Evolutionary conservation across 805 yeast species (phyloP).

Genomic region (Kazachstania kunashirensis): DNA sequence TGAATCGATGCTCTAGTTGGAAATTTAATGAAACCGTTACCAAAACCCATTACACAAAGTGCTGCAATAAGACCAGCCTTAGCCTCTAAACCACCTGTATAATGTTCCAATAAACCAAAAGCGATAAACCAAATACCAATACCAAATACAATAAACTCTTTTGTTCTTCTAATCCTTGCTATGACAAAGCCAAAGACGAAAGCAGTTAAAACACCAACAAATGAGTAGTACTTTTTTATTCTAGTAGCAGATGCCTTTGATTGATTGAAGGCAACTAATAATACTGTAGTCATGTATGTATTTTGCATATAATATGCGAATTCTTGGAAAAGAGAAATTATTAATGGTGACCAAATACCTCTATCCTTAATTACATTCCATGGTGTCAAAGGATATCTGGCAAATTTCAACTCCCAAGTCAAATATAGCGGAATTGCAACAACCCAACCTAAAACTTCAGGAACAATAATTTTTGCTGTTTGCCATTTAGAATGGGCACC

Average conservation of each 20-base stretch:
- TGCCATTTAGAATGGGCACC: conserved; percentile 44
- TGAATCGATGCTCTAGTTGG: conserved; percentile 53
- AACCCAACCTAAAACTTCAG: conserved; percentile 46
- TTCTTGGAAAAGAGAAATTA: conserved; percentile 46
- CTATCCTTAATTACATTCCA: conserved; percentile 45
- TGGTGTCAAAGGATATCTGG: conserved; percentile 52
- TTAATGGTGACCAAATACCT: conserved; percentile 52
- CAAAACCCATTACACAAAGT: conserved; percentile 54
- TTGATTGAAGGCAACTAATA: conserved; percentile 48
- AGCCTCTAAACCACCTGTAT: conserved; percentile 40
- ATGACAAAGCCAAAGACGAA: conserved; percentile 47
- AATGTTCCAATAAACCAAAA: conserved; percentile 48
- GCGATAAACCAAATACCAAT: conserved; percentile 47
- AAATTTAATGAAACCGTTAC: conserved; percentile 67
- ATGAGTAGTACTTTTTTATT: conserved; percentile 51
- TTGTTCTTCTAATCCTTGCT: conserved; percentile 40
- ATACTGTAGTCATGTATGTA: conserved; percentile 52
- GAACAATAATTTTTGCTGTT: conserved; percentile 48
- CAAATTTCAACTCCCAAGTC: conserved; percentile 49
- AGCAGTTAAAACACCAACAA: conserved; percentile 55
- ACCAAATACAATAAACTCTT: conserved; percentile 53
- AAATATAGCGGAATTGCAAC: conserved; percentile 43
- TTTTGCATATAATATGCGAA: conserved; percentile 57
- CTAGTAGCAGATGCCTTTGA: conserved; percentile 51
- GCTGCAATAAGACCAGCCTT: conserved; percentile 54